Conservation (phyloP, 2,329 filamentous ascomycete species). For the Neurospora crassa region DNA sequence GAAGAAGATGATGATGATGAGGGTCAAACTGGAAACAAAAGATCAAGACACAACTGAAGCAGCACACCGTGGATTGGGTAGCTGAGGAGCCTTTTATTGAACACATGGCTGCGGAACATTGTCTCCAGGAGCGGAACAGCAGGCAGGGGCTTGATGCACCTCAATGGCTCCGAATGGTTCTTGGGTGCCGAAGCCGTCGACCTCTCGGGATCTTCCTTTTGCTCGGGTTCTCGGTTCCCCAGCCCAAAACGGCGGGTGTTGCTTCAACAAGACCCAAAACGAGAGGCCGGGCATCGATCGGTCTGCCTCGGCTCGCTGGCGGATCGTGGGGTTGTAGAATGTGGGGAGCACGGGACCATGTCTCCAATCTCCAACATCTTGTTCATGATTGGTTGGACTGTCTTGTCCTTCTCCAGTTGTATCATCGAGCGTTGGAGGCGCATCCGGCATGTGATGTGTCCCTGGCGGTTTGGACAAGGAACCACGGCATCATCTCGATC, state of each 20-base stretch:
- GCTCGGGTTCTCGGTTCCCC: not conserved
- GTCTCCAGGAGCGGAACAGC: not conserved
- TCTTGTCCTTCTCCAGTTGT: not conserved
- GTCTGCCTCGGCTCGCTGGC: not conserved
- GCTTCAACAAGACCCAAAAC: not conserved
- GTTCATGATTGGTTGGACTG: not conserved
- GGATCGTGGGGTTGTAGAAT: not conserved
- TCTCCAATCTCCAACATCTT: not conserved
- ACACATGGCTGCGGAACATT: not conserved
- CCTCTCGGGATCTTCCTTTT: not conserved
- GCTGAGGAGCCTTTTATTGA: not conserved
- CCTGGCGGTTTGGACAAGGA: not conserved
- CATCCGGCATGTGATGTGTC: not conserved
- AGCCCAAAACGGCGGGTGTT: not conserved
- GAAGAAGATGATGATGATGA: not conserved
- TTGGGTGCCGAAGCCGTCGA: not conserved
- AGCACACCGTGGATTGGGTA: not conserved
- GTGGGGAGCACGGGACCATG: not conserved
- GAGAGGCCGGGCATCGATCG: not conserved
- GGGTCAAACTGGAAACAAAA: not conserved
- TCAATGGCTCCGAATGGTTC: not conserved
- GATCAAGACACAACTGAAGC: not conserved
- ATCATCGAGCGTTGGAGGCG: not conserved
- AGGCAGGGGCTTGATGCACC: not conserved
- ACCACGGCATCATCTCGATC: not conserved